Evolutionary conservation across 257 asterid genomes (phyloP), one percentile per base, ranked within the genome.

Genomic region (Solanum sitiens): DNA sequence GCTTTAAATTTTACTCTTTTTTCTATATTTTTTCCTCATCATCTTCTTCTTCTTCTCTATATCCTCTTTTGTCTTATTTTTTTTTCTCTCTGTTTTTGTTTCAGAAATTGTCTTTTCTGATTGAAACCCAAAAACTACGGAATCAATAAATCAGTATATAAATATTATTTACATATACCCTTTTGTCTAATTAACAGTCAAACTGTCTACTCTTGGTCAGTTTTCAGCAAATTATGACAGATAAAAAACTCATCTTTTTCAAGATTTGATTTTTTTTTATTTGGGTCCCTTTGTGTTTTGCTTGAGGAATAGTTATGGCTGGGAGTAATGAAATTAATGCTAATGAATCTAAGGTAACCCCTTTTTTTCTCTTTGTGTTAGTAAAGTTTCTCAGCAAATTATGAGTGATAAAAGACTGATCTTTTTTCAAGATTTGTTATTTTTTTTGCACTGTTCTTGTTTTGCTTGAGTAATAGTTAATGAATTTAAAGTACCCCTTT

Each of bases 261-360:
- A 44, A 89, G 89, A 90, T 89, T 91, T 89, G 80, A 18, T 56
- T 83, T 32, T 82, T 61, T 75, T 47, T 61, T 35, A 8, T 9
- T 27, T 6, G 37, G 23, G 7, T 14, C 16, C 8, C 33, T 63
- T 63, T 13, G 11, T 63, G 32, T 80, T 74, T n/a, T 80, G 70
- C 70, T 88, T 82, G 80, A 39, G 45, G 11, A 39, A 70, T 33
- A 20, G 44, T 71, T 30, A 92, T 92, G 94, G 94, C 92, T 82
- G 93, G 93, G 7, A 90, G 93, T 88, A 90, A 91, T 86, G 93
- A 91, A 86, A 88, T 92, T 87, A 91, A 89, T 91, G 90, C 88
- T 18, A 92, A 84, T 86, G 92, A 92, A 90, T 93, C 95, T 4
- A 88, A 92, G 95, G 96, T 94, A 89, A n/a, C 35, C 86, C 45